Conservation (phyloP, 2,329 filamentous ascomycete genomes). For the Arthrobotrys sphaeroides region DNA sequence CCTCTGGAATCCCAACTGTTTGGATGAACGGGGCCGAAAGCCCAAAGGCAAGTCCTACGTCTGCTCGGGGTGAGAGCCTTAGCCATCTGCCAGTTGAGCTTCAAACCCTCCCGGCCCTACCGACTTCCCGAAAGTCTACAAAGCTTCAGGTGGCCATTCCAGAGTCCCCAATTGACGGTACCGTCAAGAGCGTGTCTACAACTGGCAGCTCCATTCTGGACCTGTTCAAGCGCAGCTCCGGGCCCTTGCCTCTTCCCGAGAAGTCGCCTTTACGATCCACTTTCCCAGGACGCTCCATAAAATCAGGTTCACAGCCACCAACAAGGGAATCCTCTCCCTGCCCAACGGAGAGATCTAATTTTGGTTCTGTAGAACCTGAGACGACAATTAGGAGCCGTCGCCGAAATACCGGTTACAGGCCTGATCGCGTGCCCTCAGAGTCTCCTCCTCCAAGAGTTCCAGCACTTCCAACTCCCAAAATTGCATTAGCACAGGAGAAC, state of each 20-base stretch:
- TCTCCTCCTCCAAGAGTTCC: slow-evolving; percentile 38
- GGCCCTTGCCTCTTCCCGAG: slow-evolving; percentile 20
- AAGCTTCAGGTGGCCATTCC: slow-evolving; percentile 37
- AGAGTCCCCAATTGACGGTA: slow-evolving; percentile 45
- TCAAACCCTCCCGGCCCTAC: not conserved
- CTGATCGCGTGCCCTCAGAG: not conserved
- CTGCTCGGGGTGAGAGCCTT: slow-evolving; percentile 1
- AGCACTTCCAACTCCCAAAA: slow-evolving; percentile 1
- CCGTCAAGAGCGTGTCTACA: slow-evolving; percentile 39
- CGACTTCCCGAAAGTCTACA: not conserved
- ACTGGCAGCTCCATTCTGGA: slow-evolving; percentile 42
- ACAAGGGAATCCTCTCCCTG: slow-evolving; percentile 10
- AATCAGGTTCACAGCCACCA: not conserved
- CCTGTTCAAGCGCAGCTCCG: slow-evolving; percentile 29
- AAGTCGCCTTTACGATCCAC: slow-evolving; percentile 43
- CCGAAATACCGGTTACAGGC: slow-evolving; percentile 33
- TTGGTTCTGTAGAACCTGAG: not conserved
- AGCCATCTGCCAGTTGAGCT: not conserved
- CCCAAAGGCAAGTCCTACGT: slow-evolving; percentile 42
- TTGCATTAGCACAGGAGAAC: not conserved
- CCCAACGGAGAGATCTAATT: not conserved
- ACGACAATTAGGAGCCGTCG: slow-evolving; percentile 14
- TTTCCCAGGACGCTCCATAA: slow-evolving; percentile 17
- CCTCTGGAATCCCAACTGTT: slow-evolving; percentile 39
- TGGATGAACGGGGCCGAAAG: slow-evolving; percentile 49